Evolutionary conservation across 1,139 yeast genomes (phyloP).

Genomic region (Sugiyamaella xylanicola): DNA sequence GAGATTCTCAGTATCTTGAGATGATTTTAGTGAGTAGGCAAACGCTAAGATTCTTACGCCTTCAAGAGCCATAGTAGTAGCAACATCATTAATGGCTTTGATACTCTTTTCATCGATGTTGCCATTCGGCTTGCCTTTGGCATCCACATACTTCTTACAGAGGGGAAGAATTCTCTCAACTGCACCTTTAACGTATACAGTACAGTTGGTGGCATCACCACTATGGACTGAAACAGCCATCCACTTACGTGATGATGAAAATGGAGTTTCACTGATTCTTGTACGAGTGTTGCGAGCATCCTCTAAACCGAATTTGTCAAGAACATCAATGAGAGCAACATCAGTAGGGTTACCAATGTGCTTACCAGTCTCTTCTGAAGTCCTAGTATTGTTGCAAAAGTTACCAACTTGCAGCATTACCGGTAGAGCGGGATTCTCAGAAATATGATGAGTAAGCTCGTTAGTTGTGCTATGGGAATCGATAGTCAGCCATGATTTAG

Average conservation of each 20-base stretch:
- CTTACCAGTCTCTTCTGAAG: slow-evolving; percentile 66
- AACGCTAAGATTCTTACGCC: slow-evolving; percentile 87
- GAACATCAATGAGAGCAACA: slow-evolving; percentile 78
- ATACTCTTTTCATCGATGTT: slow-evolving; percentile 53
- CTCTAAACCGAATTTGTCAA: slow-evolving; percentile 67
- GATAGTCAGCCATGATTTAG: slow-evolving; percentile 31
- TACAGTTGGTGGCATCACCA: slow-evolving; percentile 58
- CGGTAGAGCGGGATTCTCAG: slow-evolving; percentile 30
- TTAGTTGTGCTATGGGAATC: slow-evolving; percentile 22
- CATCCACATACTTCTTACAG: slow-evolving; percentile 62
- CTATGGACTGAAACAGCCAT: slow-evolving; percentile 78
- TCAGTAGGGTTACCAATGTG: slow-evolving; percentile 93
- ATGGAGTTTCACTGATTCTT: slow-evolving; percentile 75
- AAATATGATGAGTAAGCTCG: slow-evolving; percentile 13
- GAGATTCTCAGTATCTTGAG: slow-evolving; percentile 46
- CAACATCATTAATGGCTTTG: slow-evolving; percentile 53
- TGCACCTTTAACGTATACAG: slow-evolving; percentile 85
- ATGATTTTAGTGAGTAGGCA: slow-evolving; percentile 54
- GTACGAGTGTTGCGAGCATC: slow-evolving; percentile 65
- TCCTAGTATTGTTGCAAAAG: slow-evolving; percentile 73
- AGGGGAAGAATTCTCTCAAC: slow-evolving; percentile 68
- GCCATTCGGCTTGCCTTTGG: slow-evolving; percentile 55
- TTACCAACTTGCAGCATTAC: slow-evolving; percentile 65
- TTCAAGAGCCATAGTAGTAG: slow-evolving; percentile 69
- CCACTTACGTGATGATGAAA: slow-evolving; percentile 79